A percentile compares a stretch with the other conserved stretches of the same genome.
These are phyloP conservation scores for Cudoniella acicularis DNA, from an alignment of 495 filamentous ascomycete species.

Conservation along the genomic window DNA sequence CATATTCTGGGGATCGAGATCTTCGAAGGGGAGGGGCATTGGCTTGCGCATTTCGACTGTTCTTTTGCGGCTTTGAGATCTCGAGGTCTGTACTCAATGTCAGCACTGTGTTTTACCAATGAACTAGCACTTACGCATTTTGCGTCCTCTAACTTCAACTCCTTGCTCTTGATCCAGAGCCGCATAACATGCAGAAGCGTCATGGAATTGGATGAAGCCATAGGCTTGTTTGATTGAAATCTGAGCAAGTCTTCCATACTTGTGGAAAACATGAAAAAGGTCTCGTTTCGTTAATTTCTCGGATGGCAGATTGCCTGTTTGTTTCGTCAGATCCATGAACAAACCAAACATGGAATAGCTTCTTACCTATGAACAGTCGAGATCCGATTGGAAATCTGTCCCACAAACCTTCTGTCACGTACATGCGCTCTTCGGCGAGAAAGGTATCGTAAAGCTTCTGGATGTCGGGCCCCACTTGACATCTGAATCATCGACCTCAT, in stretches of 20 bases:
- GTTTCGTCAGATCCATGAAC: constrained; percentile 5
- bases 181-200: constrained; percentile 62
- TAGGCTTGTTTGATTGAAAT: constrained; percentile 97
- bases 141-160: constrained; percentile 70
- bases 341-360: background rate
- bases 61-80: constrained; percentile 84
- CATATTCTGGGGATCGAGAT: constrained; percentile 70
- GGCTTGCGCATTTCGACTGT: constrained; percentile 48
- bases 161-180: constrained; percentile 79
- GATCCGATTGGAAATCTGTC: constrained; percentile 85
- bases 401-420: constrained; percentile 88
- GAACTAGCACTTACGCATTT: constrained; percentile 72
- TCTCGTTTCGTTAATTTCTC: constrained; percentile 93
- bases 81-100: constrained; percentile 67
- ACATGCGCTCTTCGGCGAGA: constrained; percentile 69
- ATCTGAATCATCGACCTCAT: constrained; percentile 19
- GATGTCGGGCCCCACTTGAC: constrained; percentile 54
- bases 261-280: constrained; percentile 83
- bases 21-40: constrained; percentile 38
- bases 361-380: constrained; percentile 87
- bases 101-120: constrained; percentile 7
- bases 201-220: constrained; percentile 93
- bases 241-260: constrained; percentile 84
- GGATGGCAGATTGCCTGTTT: constrained; percentile 82
- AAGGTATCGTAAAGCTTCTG: constrained; percentile 82